These are phyloP conservation scores for Coemansia biformis DNA, from an alignment of 192 early-diverging fungal genomes.

Conservation along the genomic window DNA sequence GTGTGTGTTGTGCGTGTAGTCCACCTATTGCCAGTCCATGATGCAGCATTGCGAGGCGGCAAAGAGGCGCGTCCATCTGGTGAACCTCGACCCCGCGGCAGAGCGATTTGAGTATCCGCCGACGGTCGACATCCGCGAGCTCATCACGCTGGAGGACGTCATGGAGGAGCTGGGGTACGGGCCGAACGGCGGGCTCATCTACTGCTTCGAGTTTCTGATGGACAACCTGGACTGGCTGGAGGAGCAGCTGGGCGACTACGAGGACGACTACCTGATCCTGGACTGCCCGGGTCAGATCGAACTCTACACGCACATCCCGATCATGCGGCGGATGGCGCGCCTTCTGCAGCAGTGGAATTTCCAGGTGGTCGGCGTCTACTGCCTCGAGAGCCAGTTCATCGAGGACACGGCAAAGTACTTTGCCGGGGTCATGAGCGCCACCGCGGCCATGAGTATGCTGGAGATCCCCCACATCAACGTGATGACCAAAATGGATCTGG, in stretches of 20 bases:
- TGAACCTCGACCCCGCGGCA: constrained; percentile 97
- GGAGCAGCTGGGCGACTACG: constrained; percentile 83
- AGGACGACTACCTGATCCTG: constrained; percentile 95
- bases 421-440: constrained; percentile 91
- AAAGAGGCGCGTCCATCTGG: constrained; percentile 78
- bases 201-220: constrained; percentile 93
- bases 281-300: constrained; percentile 99
- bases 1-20: too few relatives aligned
- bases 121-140: constrained; percentile 82
- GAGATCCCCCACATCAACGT: constrained; percentile 99
- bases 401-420: constrained; percentile 96
- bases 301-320: constrained; percentile 95
- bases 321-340: constrained; percentile 81
- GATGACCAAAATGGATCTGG: constrained; percentile 94
- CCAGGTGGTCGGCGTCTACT: constrained; percentile 87
- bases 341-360: constrained; percentile 68
- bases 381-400: constrained; percentile 91
- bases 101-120: constrained; percentile 94
- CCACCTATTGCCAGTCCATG: constrained; percentile 93
- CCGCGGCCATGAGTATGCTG: constrained; percentile 91
- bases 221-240: constrained; percentile 97
- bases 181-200: constrained; percentile 95
- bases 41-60: constrained; percentile 88
- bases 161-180: constrained; percentile 96
- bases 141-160: constrained; percentile 97